Percentiles rank a stretch among this genome's conserved stretches.
Evolutionary conservation across 2,329 filamentous ascomycete genomes (phyloP).

Genomic region (Septoria linicola): DNA sequence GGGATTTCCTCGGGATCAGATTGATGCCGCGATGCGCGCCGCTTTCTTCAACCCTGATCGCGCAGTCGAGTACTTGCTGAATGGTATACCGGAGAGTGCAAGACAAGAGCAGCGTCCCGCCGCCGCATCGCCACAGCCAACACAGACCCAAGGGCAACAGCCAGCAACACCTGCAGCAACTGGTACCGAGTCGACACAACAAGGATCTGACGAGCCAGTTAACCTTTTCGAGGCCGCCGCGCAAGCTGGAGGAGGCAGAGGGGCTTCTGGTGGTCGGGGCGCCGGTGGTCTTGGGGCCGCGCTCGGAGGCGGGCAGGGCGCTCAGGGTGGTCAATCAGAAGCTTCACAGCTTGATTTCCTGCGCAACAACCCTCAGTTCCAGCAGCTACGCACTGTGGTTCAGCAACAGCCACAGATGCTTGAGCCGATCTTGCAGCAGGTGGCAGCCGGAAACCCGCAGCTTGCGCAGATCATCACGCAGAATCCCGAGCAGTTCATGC

Average conservation of each 20-base stretch:
- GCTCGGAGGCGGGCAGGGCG: slow-evolving; percentile 39
- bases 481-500: slow-evolving; percentile 90
- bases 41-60: slow-evolving; percentile 97
- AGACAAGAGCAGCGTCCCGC: slow-evolving; percentile 66
- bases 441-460: slow-evolving; percentile 90
- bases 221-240: slow-evolving; percentile 81
- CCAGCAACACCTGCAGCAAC: slow-evolving; percentile 42
- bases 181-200: slow-evolving; percentile 72
- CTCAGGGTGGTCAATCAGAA: slow-evolving; percentile 50
- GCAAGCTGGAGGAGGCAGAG: slow-evolving; percentile 42
- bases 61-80: slow-evolving; percentile 93
- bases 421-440: slow-evolving; percentile 94
- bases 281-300: slow-evolving; percentile 40
- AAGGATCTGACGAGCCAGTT: slow-evolving; percentile 67
- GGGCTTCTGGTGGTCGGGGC: slow-evolving; percentile 45
- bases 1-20: slow-evolving; percentile 86
- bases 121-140: slow-evolving; percentile 38
- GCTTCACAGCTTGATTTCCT: slow-evolving; percentile 82
- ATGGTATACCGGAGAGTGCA: slow-evolving; percentile 82
- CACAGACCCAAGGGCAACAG: slow-evolving; percentile 33
- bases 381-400: slow-evolving; percentile 93
- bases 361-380: slow-evolving; percentile 93
- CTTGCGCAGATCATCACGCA: slow-evolving; percentile 87
- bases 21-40: slow-evolving; percentile 91
- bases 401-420: slow-evolving; percentile 98